Evolutionary conservation across 2,329 filamentous ascomycete species (phyloP), one percentile per base, ranked within the genome.

Genomic region (Cercospora canescens): DNA sequence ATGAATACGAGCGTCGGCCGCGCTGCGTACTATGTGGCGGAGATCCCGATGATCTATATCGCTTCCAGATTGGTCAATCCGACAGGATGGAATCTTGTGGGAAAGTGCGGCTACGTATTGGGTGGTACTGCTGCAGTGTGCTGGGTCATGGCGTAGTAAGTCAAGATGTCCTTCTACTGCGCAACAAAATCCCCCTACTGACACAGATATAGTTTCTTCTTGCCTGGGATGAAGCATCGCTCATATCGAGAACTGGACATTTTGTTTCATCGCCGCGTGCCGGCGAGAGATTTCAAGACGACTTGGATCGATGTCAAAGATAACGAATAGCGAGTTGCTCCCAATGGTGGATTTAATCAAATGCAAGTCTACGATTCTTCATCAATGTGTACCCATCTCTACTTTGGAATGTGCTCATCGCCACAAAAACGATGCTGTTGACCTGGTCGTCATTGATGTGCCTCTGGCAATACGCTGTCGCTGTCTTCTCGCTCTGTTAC

Each of bases 81-180:
- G 2, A 72, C 75, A 1, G 73, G 73, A 1, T 80, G 78, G 78
- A 74, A 79, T 59, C 52, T 73, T 18, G 68, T 59, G n/a, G 81
- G 81, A 35, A 83, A 83, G 75, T 83, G 80, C 64, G 82, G 81
- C 2, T 83, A 80, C 64, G 78, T 84, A n/a, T 84, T 81, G 82
- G 82, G 79, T 2, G 73, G 77, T 1, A 83, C 81, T 5, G 80
- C 79, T 4, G 28, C 74, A 3, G 74, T 83, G 9, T 82, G 79
- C 70, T 80, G 76, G 73, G 55, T 82, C 5, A 70, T 72, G 69
- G 80, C 80, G 2, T 82, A 76, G 41, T 48, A 24, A 48, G 41
- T 18, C n/a, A n/a, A n/a, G n/a, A n/a, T n/a, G n/a, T n/a, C n/a
- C n/a, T n/a, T n/a, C n/a, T n/a, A n/a, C n/a, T n/a, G n/a, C n/a